Percentiles rank a stretch among this genome's conserved stretches.
Conservation (phyloP, 2,329 filamentous ascomycete species). For the Pseudogymnoascus sp. region DNA sequence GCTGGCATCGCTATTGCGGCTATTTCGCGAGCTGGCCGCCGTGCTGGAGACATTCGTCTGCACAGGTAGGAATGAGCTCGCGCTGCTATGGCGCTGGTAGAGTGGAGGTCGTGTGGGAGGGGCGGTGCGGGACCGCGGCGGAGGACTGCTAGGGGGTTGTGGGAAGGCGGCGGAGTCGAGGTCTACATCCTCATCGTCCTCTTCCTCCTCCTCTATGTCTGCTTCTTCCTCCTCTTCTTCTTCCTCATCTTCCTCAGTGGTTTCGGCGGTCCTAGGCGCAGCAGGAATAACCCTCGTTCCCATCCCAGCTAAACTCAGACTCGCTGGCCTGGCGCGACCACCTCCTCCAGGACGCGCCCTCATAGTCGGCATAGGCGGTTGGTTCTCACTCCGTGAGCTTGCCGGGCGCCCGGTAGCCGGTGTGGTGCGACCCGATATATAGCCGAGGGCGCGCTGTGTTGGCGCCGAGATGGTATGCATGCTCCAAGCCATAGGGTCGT, state of each 20-base stretch:
- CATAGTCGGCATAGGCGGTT: slow-evolving; percentile 5
- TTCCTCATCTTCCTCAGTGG: slow-evolving; percentile 29
- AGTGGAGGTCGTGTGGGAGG: background rate
- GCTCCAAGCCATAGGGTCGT: slow-evolving; percentile 20
- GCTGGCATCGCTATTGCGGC: background rate
- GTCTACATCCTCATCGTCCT: slow-evolving; percentile 32
- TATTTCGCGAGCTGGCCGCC: background rate
- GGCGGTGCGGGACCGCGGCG: background rate
- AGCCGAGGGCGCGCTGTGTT: slow-evolving; percentile 15
- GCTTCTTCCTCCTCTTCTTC: slow-evolving; percentile 44
- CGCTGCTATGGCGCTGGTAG: background rate
- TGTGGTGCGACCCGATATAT: slow-evolving; percentile 14
- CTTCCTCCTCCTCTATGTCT: slow-evolving; percentile 53
- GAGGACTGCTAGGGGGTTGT: background rate
- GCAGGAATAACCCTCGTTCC: background rate
- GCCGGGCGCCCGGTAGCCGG: background rate
- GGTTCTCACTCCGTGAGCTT: background rate
- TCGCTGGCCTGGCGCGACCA: background rate
- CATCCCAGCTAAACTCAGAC: background rate
- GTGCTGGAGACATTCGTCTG: background rate
- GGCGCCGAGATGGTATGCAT: slow-evolving; percentile 13
- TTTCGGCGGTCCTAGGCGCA: slow-evolving; percentile 5
- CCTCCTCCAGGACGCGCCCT: background rate
- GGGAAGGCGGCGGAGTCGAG: background rate
- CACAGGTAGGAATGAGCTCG: background rate